Evolutionary conservation across 2,329 filamentous ascomycete genomes (phyloP), one percentile per base, ranked within the genome.

Genomic region (Zymoseptoria brevis): DNA sequence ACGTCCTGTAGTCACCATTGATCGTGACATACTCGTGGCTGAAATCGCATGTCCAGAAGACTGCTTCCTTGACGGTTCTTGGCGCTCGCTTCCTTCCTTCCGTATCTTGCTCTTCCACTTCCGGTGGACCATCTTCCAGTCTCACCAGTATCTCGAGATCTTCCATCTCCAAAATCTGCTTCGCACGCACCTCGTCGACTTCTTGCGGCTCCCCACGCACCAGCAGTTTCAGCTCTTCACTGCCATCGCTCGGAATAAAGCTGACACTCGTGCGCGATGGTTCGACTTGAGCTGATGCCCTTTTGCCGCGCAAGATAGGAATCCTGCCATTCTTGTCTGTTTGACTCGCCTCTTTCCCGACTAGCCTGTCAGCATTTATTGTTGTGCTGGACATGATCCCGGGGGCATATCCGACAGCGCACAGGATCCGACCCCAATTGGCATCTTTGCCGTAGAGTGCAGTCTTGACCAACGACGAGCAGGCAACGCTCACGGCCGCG

Each of bases 391-490:
- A 16, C 61, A 71, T 70, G 62, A 87, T 84, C 0, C 86, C 83
- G 60, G 81, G 80, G 0, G 83, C 79, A 72, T 97, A 97, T 2
- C 94, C 94, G 4, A 92, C 91, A 0, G 94, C 93, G 74, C 94
- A 97, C 26, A 97, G 82, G 63, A 99, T 96, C 57, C 94, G 90
- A 35, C 94, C 94, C 94, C 94, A 99, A 79, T 99, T 99, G 19
- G 94, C 94, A 73, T 99, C 94, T 73, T 91, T 90, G 65, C 94
- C 94, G 75, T 99, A 99, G 49, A 99, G 80, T 0, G 94, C 94
- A 0, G 94, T 99, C 81, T 99, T 99, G 68, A 99, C 94, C 11
- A 99, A 84, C 8, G 94, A 90, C 0, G 91, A 96, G 55, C 87
- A 85, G 16, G 94, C 92, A 72, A 99, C 96, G 53, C 89, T 87